phyloP scores from a whole-genome alignment of 148 eudicot genomes.

The Agrostemma githago region DNA sequence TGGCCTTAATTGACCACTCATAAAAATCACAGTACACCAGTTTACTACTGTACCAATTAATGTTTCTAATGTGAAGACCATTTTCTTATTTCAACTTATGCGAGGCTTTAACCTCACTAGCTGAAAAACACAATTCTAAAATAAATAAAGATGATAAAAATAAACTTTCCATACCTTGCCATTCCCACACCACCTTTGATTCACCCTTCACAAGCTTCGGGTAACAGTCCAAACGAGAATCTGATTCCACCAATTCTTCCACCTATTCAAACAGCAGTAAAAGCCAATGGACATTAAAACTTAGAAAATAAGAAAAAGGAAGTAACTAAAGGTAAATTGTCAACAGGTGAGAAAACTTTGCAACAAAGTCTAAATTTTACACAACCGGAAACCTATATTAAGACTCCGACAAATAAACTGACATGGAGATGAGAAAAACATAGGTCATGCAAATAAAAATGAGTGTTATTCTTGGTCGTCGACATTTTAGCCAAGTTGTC shows the following conservation, averaged over 20 bases:
- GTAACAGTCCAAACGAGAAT: constrained; percentile 82
- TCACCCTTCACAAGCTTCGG: constrained; percentile 95
- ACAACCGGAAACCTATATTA: neutral
- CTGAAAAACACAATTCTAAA: neutral
- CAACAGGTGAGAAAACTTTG: neutral
- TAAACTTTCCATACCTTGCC: constrained; percentile 70
- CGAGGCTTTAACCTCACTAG: neutral
- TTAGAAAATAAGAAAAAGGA: neutral
- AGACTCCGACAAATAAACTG: neutral
- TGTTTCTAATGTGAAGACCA: constrained; percentile 1
- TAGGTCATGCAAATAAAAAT: neutral
- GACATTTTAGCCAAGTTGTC: too few species aligned
- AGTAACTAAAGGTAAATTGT: neutral
- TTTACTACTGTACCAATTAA: neutral
- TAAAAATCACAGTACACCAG: too few species aligned
- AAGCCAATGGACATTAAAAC: neutral
- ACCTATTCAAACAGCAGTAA: constrained; percentile 38
- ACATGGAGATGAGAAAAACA: neutral
- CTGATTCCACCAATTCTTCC: constrained; percentile 76
- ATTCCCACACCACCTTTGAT: constrained; percentile 95
- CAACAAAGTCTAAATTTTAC: neutral
- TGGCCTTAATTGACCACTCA: too few species aligned
- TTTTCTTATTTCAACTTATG: neutral
- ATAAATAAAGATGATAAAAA: neutral
- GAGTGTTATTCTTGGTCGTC: too few species aligned